phyloP scores from a whole-genome alignment of 1,284 basidiomycete genomes.

The Moesziomyces aphidis region DNA sequence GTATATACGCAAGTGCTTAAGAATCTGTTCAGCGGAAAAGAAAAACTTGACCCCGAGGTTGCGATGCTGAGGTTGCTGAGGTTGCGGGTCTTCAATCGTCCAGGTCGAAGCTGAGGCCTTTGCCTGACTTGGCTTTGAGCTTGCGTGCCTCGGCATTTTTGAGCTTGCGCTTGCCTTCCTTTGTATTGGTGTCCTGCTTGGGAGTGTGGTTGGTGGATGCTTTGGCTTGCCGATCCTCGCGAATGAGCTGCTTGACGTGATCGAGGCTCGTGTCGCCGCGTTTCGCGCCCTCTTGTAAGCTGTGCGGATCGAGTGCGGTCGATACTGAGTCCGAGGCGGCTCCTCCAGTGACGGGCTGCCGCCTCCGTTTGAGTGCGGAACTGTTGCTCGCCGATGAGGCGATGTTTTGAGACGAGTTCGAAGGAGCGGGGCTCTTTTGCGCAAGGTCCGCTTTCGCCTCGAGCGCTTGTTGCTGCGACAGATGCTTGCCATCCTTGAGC shows the following conservation, averaged over 20 bases:
- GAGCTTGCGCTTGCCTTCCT: constrained; percentile 12
- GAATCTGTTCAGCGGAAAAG: too few relatives aligned
- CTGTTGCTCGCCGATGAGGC: neutral
- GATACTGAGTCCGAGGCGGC: constrained; percentile 1
- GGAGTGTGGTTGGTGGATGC: neutral
- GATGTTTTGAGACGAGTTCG: constrained; percentile 9
- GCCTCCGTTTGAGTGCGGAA: constrained; percentile 3
- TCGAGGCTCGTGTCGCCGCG: constrained; percentile 4
- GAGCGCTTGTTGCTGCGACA: constrained; percentile 44
- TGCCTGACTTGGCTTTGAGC: constrained; percentile 33
- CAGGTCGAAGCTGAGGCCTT: constrained; percentile 47
- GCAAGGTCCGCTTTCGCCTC: neutral
- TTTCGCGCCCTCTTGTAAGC: neutral
- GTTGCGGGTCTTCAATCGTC: constrained; percentile 9
- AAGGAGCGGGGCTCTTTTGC: too few relatives aligned
- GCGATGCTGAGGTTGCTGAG: too few relatives aligned
- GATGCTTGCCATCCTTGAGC: constrained; percentile 55
- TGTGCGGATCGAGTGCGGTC: neutral
- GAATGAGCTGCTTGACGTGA: constrained; percentile 39
- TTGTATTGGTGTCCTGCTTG: neutral
- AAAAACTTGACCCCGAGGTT: too few relatives aligned
- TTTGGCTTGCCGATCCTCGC: constrained; percentile 4
- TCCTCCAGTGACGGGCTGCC: neutral
- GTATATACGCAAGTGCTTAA: too few relatives aligned
- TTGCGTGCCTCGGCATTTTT: constrained; percentile 21